A percentile compares a stretch with the other conserved stretches of the same genome.
Conservation (phyloP, 768 basidiomycete genomes). For the Amanita phalloides region DNA sequence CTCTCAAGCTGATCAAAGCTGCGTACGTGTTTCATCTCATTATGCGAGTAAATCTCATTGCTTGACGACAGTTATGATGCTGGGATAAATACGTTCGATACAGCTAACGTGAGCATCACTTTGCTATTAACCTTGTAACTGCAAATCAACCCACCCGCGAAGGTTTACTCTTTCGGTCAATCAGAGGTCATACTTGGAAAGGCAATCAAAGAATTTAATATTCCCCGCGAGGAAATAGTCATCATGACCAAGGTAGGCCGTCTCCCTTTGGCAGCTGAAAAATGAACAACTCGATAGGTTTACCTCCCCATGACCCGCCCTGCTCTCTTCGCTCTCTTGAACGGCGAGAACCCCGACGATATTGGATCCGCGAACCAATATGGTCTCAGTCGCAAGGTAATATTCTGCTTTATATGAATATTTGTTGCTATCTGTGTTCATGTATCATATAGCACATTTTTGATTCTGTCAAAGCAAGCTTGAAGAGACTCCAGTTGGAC, state of each 20-base stretch:
- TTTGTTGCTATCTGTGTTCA: background rate
- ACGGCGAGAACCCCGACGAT: background rate
- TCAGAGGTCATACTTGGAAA: background rate
- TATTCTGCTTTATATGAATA: background rate
- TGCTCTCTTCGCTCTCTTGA: background rate
- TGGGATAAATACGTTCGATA: too few species aligned
- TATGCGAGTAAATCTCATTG: background rate
- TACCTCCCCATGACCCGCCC: background rate
- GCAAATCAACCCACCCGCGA: background rate
- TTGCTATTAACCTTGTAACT: background rate
- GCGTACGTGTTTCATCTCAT: too few species aligned
- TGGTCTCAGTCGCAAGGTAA: background rate
- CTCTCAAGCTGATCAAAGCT: background rate
- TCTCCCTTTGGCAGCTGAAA: background rate
- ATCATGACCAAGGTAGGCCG: background rate
- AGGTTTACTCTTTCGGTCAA: background rate
- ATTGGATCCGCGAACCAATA: background rate
- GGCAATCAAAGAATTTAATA: background rate
- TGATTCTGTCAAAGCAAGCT: slow-evolving; percentile 10
- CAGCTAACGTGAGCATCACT: background rate
- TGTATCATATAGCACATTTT: slow-evolving; percentile 35
- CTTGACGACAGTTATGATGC: background rate
- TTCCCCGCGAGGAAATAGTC: background rate
- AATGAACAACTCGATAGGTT: background rate
- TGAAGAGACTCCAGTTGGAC: slow-evolving; percentile 45